Conservation (phyloP, 164 flowering plant species). For the Protea cynaroides region DNA sequence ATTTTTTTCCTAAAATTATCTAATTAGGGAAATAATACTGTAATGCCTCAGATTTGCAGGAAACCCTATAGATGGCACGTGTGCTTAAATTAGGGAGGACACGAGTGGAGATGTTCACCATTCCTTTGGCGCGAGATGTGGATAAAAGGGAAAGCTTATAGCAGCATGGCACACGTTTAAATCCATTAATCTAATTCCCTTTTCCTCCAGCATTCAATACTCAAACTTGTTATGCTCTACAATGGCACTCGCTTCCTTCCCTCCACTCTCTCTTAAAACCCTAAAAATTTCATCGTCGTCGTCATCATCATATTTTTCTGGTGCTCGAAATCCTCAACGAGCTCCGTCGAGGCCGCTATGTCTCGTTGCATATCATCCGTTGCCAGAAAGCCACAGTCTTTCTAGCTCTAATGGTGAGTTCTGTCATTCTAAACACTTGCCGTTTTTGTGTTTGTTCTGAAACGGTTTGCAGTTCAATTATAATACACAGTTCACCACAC, state of each 20-base stretch:
- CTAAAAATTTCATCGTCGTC: constrained; percentile 7
- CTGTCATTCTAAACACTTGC: background rate
- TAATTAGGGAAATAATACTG: too few relatives aligned
- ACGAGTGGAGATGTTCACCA: too few relatives aligned
- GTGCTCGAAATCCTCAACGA: constrained; percentile 2
- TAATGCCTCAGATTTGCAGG: too few relatives aligned
- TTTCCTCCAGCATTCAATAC: too few relatives aligned
- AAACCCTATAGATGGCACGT: too few relatives aligned
- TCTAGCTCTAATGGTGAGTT: constrained; percentile 9
- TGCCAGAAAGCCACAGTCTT: background rate
- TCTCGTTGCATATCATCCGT: constrained; percentile 6
- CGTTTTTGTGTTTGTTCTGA: constrained; percentile 2
- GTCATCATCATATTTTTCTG: constrained; percentile 6
- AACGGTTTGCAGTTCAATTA: constrained; percentile 5
- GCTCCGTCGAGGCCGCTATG: constrained; percentile 4
- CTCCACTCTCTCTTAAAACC: constrained; percentile 17
- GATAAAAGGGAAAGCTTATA: too few relatives aligned
- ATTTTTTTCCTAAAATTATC: too few relatives aligned
- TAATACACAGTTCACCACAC: background rate
- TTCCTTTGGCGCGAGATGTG: too few relatives aligned
- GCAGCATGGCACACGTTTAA: too few relatives aligned
- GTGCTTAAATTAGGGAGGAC: too few relatives aligned
- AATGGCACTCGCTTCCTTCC: constrained; percentile 20
- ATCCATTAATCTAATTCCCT: too few relatives aligned
- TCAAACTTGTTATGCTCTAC: too few relatives aligned